These are phyloP conservation scores for Epicoccum nigrum DNA, from an alignment of 2,329 filamentous ascomycete species.

Conservation along the genomic window DNA sequence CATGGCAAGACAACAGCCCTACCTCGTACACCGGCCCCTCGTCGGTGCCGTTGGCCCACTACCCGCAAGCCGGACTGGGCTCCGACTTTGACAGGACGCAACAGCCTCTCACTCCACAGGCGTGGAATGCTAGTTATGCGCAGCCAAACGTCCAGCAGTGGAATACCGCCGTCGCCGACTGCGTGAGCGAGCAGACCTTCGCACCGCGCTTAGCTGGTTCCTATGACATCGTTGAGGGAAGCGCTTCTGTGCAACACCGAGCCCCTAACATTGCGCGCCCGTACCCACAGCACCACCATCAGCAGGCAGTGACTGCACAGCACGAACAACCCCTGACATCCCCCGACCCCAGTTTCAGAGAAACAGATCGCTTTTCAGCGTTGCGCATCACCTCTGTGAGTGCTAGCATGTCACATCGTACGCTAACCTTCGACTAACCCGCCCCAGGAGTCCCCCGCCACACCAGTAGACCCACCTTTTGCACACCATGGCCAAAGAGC, in stretches of 20 bases:
- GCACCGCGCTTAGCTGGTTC: conserved; percentile 11
- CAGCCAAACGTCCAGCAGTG: conserved; percentile 28
- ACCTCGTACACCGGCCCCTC: conserved; percentile 34
- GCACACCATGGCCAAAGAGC: conserved; percentile 26
- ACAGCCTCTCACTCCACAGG: conserved; percentile 20
- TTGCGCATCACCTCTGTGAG: conserved; percentile 32
- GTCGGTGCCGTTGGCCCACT: conserved; percentile 33
- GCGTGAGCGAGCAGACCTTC: conserved; percentile 15
- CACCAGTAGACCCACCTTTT: conserved; percentile 32
- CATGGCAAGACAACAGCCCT: conserved; percentile 33
- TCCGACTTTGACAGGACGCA: conserved; percentile 32
- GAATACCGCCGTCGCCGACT: conserved; percentile 20
- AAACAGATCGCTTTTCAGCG: conserved; percentile 25
- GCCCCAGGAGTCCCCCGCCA: conserved; percentile 28
- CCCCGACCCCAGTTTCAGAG: conserved; percentile 17
- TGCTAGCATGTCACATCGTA: conserved; percentile 17
- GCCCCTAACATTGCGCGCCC: conserved; percentile 22
- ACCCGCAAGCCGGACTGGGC: conserved; percentile 28
- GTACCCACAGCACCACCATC: conserved; percentile 20
- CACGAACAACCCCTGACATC: conserved; percentile 18
- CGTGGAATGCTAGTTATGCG: conserved; percentile 29
- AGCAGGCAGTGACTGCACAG: conserved; percentile 9
- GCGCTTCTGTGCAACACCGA: conserved; percentile 26
- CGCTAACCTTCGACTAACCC: conserved; percentile 29
- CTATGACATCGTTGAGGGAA: conserved; percentile 28